Conservation (phyloP, 108 stramenopile genomes). For the Epipyxis sp. region DNA sequence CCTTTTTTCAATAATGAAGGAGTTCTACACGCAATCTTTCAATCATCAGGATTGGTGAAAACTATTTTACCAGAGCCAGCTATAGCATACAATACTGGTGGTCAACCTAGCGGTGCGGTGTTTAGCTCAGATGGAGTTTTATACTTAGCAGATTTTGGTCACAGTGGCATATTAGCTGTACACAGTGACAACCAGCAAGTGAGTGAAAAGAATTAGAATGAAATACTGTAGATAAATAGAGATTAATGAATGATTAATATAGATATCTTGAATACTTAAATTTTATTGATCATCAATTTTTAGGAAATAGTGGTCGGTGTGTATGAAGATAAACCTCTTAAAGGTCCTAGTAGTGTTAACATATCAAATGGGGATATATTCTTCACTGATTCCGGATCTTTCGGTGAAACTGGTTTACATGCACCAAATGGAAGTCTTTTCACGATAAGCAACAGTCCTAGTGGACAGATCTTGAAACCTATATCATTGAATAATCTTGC, state of each 20-base stretch:
- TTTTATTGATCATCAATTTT: too few relatives aligned
- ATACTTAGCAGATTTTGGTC: slow-evolving; percentile 16
- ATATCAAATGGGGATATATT: slow-evolving; percentile 11
- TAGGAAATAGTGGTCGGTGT: slow-evolving; percentile 12
- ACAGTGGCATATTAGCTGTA: slow-evolving; percentile 8
- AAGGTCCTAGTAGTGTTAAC: slow-evolving; percentile 14
- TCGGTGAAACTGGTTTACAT: slow-evolving; percentile 32
- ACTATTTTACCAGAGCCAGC: background rate
- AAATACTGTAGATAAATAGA: too few relatives aligned
- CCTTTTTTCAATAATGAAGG: slow-evolving; percentile 18
- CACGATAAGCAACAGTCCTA: slow-evolving; percentile 8
- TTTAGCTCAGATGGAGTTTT: background rate
- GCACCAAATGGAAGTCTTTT: slow-evolving; percentile 23
- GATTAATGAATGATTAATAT: too few relatives aligned
- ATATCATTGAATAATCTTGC: slow-evolving; percentile 14
- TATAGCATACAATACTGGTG: slow-evolving; percentile 1
- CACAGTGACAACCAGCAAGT: background rate
- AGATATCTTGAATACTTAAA: too few relatives aligned
- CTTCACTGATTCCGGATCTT: slow-evolving; percentile 29
- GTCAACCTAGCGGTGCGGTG: slow-evolving; percentile 22
- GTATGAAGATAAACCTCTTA: slow-evolving; percentile 29
- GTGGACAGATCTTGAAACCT: slow-evolving; percentile 21
- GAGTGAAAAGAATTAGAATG: too few relatives aligned
- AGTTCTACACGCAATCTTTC: background rate
- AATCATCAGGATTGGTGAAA: background rate